Percentiles rank a stretch among this genome's conserved stretches.
phyloP scores from a whole-genome alignment of 2,329 filamentous ascomycete species.

The Diplodia seriata region DNA sequence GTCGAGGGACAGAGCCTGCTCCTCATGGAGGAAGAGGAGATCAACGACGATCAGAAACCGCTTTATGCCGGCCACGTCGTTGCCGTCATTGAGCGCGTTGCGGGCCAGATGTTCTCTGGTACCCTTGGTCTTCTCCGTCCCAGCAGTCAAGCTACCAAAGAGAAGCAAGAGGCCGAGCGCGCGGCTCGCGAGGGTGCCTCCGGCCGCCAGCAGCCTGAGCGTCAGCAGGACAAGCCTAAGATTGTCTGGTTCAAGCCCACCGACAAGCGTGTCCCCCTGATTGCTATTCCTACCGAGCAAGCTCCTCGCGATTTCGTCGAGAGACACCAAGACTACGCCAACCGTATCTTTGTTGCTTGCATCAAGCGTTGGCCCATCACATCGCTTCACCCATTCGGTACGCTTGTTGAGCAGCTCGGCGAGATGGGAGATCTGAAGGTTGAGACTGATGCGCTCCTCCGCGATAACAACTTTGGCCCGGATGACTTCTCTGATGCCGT shows the following conservation, averaged over 20 bases:
- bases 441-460: conserved; percentile 93
- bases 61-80: conserved; percentile 97
- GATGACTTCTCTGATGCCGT: conserved; percentile 98
- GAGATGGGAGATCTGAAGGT: conserved; percentile 98
- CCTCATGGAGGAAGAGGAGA: conserved; percentile 97
- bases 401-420: conserved; percentile 93
- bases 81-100: conserved; percentile 94
- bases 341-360: conserved; percentile 97
- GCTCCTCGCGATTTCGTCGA: conserved; percentile 97
- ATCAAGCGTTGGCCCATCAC: conserved; percentile 99
- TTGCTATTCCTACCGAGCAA: conserved; percentile 97
- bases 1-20: conserved; percentile 97
- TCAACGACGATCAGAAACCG: conserved; percentile 97
- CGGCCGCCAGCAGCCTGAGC: conserved; percentile 76
- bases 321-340: conserved; percentile 96
- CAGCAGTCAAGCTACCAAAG: conserved; percentile 97
- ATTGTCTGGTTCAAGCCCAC: conserved; percentile 99
- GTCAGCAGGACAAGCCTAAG: conserved; percentile 95
- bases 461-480: conserved; percentile 98
- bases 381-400: conserved; percentile 98
- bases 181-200: conserved; percentile 83
- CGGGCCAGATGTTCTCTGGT: conserved; percentile 98
- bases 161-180: conserved; percentile 98
- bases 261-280: conserved; percentile 96
- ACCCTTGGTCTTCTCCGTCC: conserved; percentile 92